These are phyloP conservation scores for Thermomyces lanuginosus DNA, from an alignment of 2,329 filamentous ascomycete species.

Conservation along the genomic window DNA sequence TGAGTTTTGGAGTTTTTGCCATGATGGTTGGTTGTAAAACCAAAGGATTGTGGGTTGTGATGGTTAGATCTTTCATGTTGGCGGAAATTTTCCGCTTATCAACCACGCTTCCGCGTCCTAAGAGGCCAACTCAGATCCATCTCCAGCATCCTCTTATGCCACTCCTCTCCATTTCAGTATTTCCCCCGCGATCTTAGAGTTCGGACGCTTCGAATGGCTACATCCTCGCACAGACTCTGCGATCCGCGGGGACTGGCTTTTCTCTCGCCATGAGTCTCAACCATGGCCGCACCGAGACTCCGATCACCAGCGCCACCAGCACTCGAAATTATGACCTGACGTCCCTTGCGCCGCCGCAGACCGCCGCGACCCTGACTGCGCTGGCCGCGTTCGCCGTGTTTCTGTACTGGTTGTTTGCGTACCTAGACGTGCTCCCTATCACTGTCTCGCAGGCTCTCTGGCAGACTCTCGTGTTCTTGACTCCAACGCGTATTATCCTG, in stretches of 20 bases:
- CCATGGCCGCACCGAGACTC: slow-evolving; percentile 15
- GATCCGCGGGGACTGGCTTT: slow-evolving; percentile 7
- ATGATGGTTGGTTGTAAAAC: slow-evolving; percentile 11
- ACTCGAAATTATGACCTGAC: slow-evolving; percentile 20
- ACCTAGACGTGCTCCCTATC: slow-evolving; percentile 15
- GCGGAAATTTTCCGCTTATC: slow-evolving; percentile 14
- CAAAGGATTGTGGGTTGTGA: neutral
- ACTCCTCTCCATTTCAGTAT: no score
- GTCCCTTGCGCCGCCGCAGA: slow-evolving; percentile 12
- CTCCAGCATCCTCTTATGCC: no score
- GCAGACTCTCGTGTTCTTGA: slow-evolving; percentile 23
- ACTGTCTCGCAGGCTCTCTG: slow-evolving; percentile 19
- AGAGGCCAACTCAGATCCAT: no score
- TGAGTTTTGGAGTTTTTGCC: slow-evolving; percentile 21
- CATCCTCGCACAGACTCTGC: slow-evolving; percentile 8
- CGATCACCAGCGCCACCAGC: slow-evolving; percentile 12
- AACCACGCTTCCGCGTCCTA: slow-evolving; percentile 24
- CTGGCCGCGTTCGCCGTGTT: slow-evolving; percentile 14
- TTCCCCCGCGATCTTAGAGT: no score
- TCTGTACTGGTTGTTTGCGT: slow-evolving; percentile 15
- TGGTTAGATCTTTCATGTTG: no score
- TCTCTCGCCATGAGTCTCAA: slow-evolving; percentile 20
- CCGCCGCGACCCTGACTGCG: slow-evolving; percentile 15
- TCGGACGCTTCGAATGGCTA: neutral
- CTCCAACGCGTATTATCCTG: slow-evolving; percentile 24